These are phyloP conservation scores for Pichia californica DNA, from an alignment of 805 yeast species.

Conservation along the genomic window DNA sequence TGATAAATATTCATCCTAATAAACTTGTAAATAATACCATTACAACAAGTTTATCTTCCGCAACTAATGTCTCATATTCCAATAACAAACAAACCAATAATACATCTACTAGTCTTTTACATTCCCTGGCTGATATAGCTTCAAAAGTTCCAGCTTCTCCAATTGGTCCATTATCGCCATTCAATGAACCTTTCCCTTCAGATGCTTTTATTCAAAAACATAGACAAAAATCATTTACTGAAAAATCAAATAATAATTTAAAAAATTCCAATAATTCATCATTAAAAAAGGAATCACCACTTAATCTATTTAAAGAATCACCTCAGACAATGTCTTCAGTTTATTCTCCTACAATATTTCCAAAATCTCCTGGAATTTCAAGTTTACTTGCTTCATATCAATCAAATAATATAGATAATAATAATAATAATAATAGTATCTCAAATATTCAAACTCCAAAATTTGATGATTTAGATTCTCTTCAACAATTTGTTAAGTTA, in stretches of 20 bases:
- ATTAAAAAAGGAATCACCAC: slow-evolving; percentile 4
- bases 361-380: slow-evolving; percentile 8
- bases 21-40: background rate
- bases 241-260: background rate
- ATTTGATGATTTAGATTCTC: slow-evolving; percentile 4
- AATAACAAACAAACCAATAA: background rate
- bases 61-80: background rate
- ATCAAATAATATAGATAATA: background rate
- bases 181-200: slow-evolving; percentile 15
- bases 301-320: slow-evolving; percentile 7
- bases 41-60: background rate
- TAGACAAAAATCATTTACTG: background rate
- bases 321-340: background rate
- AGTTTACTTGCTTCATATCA: background rate
- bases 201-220: slow-evolving; percentile 8
- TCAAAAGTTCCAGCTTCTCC: slow-evolving; percentile 17
- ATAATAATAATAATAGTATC: background rate
- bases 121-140: slow-evolving; percentile 19
- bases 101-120: slow-evolving; percentile 1
- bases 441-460: slow-evolving; percentile 1
- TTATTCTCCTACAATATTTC: background rate
- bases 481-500: background rate
- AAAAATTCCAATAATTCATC: too few species aligned
- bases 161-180: slow-evolving; percentile 5
- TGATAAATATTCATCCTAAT: background rate